Percentiles rank a stretch among this genome's conserved stretches.
Conservation (phyloP, 495 filamentous ascomycete genomes). For the Penicillium canariense region DNA sequence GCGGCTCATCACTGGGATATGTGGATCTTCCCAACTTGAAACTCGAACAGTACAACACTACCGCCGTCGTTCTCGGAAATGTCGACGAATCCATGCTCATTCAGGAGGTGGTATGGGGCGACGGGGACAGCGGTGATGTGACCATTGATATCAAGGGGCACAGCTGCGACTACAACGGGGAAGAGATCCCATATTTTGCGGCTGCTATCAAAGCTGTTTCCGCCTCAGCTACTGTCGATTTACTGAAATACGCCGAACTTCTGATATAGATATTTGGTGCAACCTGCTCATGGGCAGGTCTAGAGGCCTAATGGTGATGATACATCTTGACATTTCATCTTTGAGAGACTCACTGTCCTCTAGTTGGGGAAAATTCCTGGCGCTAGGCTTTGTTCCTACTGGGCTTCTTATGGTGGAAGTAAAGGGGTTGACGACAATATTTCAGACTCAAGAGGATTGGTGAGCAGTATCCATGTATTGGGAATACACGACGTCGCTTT, state of each 20-base stretch:
- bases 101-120: conserved; percentile 16
- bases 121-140: conserved; percentile 19
- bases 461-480: too few relatives aligned
- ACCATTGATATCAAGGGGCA: conserved; percentile 27
- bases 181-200: conserved; percentile 31
- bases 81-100: conserved; percentile 23
- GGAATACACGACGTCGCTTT: neutral
- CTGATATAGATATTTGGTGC: neutral
- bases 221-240: conserved; percentile 20
- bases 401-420: neutral
- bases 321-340: neutral
- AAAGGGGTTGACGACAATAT: neutral
- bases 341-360: too few relatives aligned
- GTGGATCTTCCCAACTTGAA: conserved; percentile 29
- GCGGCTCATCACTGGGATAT: conserved; percentile 23
- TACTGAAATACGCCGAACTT: conserved; percentile 23
- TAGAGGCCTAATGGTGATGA: neutral
- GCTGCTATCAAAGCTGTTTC: conserved; percentile 28
- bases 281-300: neutral
- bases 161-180: conserved; percentile 28
- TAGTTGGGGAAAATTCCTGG: too few relatives aligned
- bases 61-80: conserved; percentile 18
- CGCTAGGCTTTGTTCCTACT: too few relatives aligned
- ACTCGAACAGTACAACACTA: conserved; percentile 13
- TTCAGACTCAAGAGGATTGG: neutral